Base-by-base conservation (phyloP, 2,329 filamentous ascomycete genomes). In the Trichoderma guizhouense region DNA sequence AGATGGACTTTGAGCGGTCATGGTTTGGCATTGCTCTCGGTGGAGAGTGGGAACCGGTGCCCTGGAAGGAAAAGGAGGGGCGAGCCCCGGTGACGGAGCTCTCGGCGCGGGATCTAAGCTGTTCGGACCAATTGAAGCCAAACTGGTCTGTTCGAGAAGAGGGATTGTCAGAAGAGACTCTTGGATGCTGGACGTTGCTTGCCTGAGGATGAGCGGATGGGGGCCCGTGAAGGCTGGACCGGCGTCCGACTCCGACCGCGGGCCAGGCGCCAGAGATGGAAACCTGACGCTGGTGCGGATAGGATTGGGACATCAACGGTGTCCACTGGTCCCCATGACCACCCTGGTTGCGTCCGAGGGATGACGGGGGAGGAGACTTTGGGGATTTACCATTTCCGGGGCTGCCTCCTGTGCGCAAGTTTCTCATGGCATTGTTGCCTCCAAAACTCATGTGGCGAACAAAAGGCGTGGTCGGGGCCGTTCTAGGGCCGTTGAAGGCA, bases 61-160 rank as follows among this genome's bases (percentile, higher is more conserved):
- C 69, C 71, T 86, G 86, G 76, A 90, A 87, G 61, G 86, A 86
- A 79, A 91, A 90, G 60, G 86, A 87, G 60, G 89, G 84, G 71
- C 89, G 86, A 64, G 85, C 81, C 76, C 86, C 86, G 57, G 87
- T 82, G 72, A 91, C 87, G 78, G 90, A 91, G 83, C 94, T 95
- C 85, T 97, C 94, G 78, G 95, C 95, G 80, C 95, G 92, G 79
- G 91, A 92, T 82, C 94, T 93, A 86, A 98, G 90, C 85, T 97
- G 95, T 86, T 98, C 95, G 80, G 94, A 93, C 92, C 95, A 97
- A 84, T 97, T 97, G 88, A 97, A 97, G 82, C 93, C 93, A 87
- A 81, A 80, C 79, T 96, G 94, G 87, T 93, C 92, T 95, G 89
- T 84, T 83, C 87, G 88, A 81, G 83, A 82, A 84, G 81, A 79